Conservation (phyloP, 2,329 filamentous ascomycete species). For the Hymenotorrendiella dingleyae region DNA sequence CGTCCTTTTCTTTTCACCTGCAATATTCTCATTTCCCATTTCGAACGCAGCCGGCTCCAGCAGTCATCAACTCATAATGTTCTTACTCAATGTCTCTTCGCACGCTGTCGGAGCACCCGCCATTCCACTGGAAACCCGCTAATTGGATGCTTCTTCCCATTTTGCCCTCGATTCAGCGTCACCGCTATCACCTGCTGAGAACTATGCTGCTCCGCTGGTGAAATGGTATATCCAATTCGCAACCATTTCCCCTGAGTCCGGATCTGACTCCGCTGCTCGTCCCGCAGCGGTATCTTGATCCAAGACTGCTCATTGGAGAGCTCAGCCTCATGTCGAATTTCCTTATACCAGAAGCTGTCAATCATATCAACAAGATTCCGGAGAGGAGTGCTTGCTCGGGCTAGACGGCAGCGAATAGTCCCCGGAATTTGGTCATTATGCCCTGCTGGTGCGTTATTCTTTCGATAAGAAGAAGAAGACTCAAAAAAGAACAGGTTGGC, state of each 20-base stretch:
- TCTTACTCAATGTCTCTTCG: not conserved
- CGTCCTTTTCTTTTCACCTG: too few relatives aligned
- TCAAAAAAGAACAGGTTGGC: constrained; percentile 12
- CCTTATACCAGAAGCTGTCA: constrained; percentile 6
- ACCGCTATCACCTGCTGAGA: constrained; percentile 1
- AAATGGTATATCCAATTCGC: constrained; percentile 1
- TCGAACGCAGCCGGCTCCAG: too few relatives aligned
- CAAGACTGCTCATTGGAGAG: not conserved
- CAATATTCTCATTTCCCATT: too few relatives aligned
- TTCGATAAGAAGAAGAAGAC: constrained; percentile 1
- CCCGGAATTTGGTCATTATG: not conserved
- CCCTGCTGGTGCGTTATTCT: not conserved
- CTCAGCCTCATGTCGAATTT: not conserved
- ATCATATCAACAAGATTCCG: constrained; percentile 1
- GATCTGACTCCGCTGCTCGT: constrained; percentile 1
- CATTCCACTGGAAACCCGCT: not conserved
- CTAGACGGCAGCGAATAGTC: constrained; percentile 2
- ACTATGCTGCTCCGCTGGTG: not conserved
- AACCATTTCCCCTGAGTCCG: constrained; percentile 1
- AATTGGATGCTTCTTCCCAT: not conserved
- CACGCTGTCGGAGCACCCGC: not conserved
- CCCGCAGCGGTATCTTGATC: not conserved
- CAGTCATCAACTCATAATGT: too few relatives aligned
- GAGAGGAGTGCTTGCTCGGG: not conserved
- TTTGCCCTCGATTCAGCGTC: not conserved